Conservation (phyloP, 352 stramenopile species). For the Globisporangium nunn region DNA sequence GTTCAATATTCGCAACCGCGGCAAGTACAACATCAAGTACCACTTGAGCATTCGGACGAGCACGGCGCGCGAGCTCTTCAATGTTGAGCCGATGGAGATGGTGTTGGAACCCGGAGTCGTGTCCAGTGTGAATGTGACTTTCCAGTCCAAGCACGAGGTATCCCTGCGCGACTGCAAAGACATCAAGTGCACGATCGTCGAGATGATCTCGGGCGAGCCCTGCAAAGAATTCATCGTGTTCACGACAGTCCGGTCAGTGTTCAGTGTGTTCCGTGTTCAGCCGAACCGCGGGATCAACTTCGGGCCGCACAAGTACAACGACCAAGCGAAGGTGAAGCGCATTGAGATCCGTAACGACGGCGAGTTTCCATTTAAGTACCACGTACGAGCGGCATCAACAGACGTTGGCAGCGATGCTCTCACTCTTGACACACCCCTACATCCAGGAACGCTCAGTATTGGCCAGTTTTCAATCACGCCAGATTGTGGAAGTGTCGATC, state of each 20-base stretch:
- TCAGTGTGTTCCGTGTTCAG: slow-evolving; percentile 83
- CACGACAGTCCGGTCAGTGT: slow-evolving; percentile 71
- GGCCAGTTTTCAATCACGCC: slow-evolving; percentile 82
- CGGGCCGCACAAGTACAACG: slow-evolving; percentile 87
- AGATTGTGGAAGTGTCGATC: slow-evolving; percentile 73
- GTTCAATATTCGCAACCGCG: slow-evolving; percentile 87
- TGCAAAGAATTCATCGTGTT: slow-evolving; percentile 87
- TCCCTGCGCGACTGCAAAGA: slow-evolving; percentile 88
- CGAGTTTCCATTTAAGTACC: slow-evolving; percentile 90
- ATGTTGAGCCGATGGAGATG: slow-evolving; percentile 71
- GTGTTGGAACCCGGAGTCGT: slow-evolving; percentile 66
- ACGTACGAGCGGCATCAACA: slow-evolving; percentile 20
- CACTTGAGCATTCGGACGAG: slow-evolving; percentile 50
- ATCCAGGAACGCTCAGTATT: slow-evolving; percentile 31
- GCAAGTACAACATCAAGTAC: slow-evolving; percentile 93
- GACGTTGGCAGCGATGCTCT: slow-evolving; percentile 13
- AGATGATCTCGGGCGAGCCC: slow-evolving; percentile 87
- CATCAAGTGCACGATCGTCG: slow-evolving; percentile 89
- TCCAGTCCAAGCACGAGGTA: slow-evolving; percentile 76
- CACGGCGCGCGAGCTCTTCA: slow-evolving; percentile 62
- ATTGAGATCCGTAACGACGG: slow-evolving; percentile 93
- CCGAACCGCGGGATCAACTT: slow-evolving; percentile 90
- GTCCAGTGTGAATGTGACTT: slow-evolving; percentile 68
- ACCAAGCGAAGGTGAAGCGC: slow-evolving; percentile 56
- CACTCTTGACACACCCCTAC: slow-evolving; percentile 32